Base-by-base conservation (phyloP, 2,329 filamentous ascomycete species). In the Talaromyces sp. region DNA sequence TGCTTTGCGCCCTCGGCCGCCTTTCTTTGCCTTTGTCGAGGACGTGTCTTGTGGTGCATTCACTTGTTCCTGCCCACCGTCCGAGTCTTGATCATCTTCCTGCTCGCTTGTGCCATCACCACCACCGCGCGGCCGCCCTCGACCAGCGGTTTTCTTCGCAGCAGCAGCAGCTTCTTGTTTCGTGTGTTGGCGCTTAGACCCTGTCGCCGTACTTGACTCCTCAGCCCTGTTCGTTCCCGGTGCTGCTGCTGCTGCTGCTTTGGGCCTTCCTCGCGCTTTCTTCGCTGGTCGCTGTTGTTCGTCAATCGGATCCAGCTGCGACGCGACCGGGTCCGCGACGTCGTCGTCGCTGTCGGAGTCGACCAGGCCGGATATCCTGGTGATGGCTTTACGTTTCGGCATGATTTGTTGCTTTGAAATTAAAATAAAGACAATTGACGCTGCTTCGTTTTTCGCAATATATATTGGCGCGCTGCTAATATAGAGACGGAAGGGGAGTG, bases 341-440 rank as follows among this genome's bases (percentile, higher is more conserved):
- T 73, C 64, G 58, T 78, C 75, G 38, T 80, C 77, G 63, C 73
- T 73, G 43, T 83, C 80, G 14, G 79, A 81, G 54, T 78, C 79
- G 10, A 81, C 67, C 24, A 82, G 65, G 10, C 74, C 76, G 35
- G 80, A 80, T 17, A 82, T 64, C 58, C 76, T 78, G 35, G 77
- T 68, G 14, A 71, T 63, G 8, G 71, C 73, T 62, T 79, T 79
- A 52, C 75, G 66, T 64, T 77, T 78, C 10, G 75, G 73, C 74
- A 77, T 77, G 3, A 21, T 61, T 49, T 7, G 10, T 53, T 13
- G 10, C 3, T 27, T 24, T 13, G n/a, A n/a, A 31, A 13, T 26
- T 46, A 46, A 38, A 50, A 24, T 50, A 29, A 27, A 10, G 43
- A 46, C 19, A 24, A 24, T 46, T 46, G 8, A 14, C 1, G n/a